Base-by-base conservation (phyloP, 2,329 filamentous ascomycete species). In the Clonostachys solani region DNA sequence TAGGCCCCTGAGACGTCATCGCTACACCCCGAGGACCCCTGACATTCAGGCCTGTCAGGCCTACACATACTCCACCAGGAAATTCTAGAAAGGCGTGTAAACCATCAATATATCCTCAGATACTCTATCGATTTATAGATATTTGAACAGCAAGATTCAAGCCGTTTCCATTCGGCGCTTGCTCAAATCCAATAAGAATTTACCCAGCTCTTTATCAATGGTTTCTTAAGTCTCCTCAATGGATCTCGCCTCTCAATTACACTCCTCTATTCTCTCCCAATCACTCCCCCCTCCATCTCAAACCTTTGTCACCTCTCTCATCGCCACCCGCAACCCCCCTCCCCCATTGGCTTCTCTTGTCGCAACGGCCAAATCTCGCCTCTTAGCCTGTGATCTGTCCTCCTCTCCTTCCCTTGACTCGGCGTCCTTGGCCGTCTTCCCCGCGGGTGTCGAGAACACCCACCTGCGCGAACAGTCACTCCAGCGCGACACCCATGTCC, bases 311-410 rank as follows among this genome's bases (percentile, higher is more conserved):
- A 72, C 74, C 48, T 69, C 68, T 47, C 82, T 92, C 60, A 62
- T 87, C 49, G 66, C 77, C 10, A 72, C 76, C 15, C 78, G 65
- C 66, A 78, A 55, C 62, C 77, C 71, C 41, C 72, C 74, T 15
- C 83, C 81, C 2, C 84, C 88, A 1, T 66, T 91, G 2, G 79
- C 83, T 29, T 86, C 87, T 5, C 75, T 95, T 17, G 74, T 87
- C 47, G 88, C 90, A 51, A 94, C 91, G 3, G 87, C 87, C 36
- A 83, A 87, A 54, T 86, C 91, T 55, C 89, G 90, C 46, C 73
- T 97, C 12, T 79, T 96, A 6, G 80, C 85, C 33, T 80, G 85
- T 36, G 89, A 96, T 68, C 80, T 97, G 52, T 85, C 86, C 2
- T 54, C 56, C 34, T 52, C 52, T 46, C 69, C 73, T 4, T 58